Base-by-base conservation (phyloP, 2,329 filamentous ascomycete genomes). In the Scedosporium aurantiacum region DNA sequence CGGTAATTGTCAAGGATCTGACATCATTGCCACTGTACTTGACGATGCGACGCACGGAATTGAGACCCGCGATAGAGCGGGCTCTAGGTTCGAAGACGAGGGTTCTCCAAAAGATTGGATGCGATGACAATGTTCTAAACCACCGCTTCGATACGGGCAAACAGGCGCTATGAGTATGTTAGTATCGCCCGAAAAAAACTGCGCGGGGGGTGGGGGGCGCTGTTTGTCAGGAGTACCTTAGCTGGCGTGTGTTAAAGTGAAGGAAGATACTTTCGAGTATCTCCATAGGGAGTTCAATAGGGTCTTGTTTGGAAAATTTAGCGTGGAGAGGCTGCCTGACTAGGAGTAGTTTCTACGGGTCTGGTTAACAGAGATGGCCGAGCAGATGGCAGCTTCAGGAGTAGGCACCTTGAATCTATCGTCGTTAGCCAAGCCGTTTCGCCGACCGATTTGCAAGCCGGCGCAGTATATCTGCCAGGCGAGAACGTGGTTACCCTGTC, bases 391-490 rank as follows among this genome's bases (percentile, higher is more conserved):
- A 21, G 40, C 40, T 12, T 8, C 2, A 32, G 14, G 23, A 2
- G 5, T 2, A 64, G 67, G 28, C 47, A 74, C 74, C 67, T 73
- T 68, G n/a, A 73, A 66, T 64, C 74, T 74, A 12, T 68, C 64
- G 4, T 68, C 70, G 12, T 63, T 65, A 8, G 64, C 65, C 37
- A 71, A 64, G 8, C 69, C 64, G 52, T 69, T 66, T 21, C 63
- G 64, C 45, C 67, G 66, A 40, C 67, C 69, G 23, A 70, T 70
- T 41, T 75, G 70, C 56, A 76, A 70, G 3, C 75, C 75, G 10
- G 74, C 70, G 60, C 64, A 73, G 63, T 75, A 76, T 7, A 76
- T 64, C 37, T 71, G 72, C 72, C 74, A 76, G 0, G 75, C 75
- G 57, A 73, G 71, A 25, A 72, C 69, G 43, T 70, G 60, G 7